Evolutionary conservation across 73 alveolate species (phyloP), one percentile per base, ranked within the genome.

Genomic region (Breviolum minutum): DNA sequence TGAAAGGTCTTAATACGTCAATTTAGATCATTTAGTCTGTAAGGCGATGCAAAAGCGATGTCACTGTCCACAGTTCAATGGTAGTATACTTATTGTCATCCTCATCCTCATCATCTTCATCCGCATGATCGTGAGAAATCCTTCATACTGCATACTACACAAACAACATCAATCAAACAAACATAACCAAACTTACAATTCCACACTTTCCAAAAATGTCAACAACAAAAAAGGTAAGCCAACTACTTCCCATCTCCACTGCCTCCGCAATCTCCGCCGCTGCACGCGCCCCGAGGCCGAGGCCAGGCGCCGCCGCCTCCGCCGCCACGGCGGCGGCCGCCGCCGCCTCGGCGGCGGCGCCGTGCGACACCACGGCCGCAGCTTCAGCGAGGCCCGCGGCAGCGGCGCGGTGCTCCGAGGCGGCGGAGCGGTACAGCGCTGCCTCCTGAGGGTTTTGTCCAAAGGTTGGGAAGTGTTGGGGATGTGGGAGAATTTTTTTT

Each of bases 221-320:
- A 8, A 70, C 80, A 70, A 70, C 8, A 17, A 8, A 70, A 7
- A 70, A 11, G 27, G 40, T 30, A 70, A 17, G 27, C n/a, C 85
- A 27, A 9, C 85, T 27, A 6, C 88, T 80, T n/a, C n/a, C n/a
- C n/a, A 66, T 13, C 74, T 17, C 74, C 74, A 11, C 74, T 17
- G 17, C 92, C 92, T 83, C 92, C 27, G 92, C 92, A 48, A 83
- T 24, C 63, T 83, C 92, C 30, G 92, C 92, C 26, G 92, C 92
- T 9, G 92, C 74, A 11, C 13, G 54, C 22, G 92, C 92, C 14
- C 61, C 74, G 71, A 20, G 74, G 61, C 60, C 92, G 17, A 26
- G 27, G 26, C 48, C 27, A 12, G 69, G 63, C 19, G 29, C 88
- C 60, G 64, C 60, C 54, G 29, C 74, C 63, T 83, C 92, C 22